A percentile compares a stretch with the other conserved stretches of the same genome.
phyloP scores from a whole-genome alignment of 2,329 filamentous ascomycete genomes.

The Coleophoma eucalyptorum region DNA sequence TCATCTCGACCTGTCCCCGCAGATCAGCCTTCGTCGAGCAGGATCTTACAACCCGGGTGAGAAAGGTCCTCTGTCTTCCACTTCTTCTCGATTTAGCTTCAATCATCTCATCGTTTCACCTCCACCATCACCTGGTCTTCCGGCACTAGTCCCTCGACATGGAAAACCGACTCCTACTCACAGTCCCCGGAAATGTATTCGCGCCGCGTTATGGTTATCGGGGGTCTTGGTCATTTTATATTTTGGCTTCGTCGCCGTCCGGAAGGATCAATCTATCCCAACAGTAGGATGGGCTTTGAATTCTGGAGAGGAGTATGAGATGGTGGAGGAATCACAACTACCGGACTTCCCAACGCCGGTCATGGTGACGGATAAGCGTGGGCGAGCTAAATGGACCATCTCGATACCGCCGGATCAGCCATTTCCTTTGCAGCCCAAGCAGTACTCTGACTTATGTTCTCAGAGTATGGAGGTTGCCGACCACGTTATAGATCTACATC shows the following conservation, averaged over 20 bases:
- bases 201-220: conserved; percentile 44
- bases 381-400: conserved; percentile 72
- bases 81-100: conserved; percentile 60
- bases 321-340: conserved; percentile 62
- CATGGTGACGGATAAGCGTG: conserved; percentile 61
- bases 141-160: conserved; percentile 61
- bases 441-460: conserved; percentile 67
- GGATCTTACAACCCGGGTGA: conserved; percentile 54
- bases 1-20: conserved; percentile 33
- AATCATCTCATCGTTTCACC: conserved; percentile 67
- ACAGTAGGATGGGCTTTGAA: conserved; percentile 35
- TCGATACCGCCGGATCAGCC: conserved; percentile 64
- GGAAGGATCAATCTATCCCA: conserved; percentile 24
- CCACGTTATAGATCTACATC: conserved; percentile 49
- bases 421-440: conserved; percentile 63
- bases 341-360: conserved; percentile 72
- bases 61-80: conserved; percentile 51
- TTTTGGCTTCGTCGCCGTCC: conserved; percentile 32
- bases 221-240: conserved; percentile 50
- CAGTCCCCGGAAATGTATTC: conserved; percentile 18
- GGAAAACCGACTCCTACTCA: conserved; percentile 52
- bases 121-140: conserved; percentile 67
- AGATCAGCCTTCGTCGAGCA: conserved; percentile 55
- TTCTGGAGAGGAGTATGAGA: conserved; percentile 53
- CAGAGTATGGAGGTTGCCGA: conserved; percentile 63